phyloP scores from a whole-genome alignment of 352 stramenopile species.

The Pythium pyrilobum region DNA sequence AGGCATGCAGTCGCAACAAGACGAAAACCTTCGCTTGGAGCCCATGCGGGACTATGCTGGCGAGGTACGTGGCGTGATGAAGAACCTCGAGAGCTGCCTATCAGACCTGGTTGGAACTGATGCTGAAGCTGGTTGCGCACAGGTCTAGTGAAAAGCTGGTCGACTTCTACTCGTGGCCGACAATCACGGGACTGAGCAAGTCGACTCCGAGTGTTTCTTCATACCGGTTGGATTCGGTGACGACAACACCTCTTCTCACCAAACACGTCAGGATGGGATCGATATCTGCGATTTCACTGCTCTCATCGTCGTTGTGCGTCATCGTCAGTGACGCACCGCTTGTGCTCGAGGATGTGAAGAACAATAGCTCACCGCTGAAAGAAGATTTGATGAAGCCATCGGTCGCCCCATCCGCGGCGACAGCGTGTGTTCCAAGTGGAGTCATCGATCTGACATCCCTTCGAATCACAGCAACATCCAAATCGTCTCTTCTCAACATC shows the following conservation, averaged over 20 bases:
- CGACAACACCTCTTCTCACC: neutral
- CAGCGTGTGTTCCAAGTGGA: neutral
- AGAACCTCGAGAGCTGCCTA: neutral
- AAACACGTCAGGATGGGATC: slow-evolving; percentile 2
- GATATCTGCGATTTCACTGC: neutral
- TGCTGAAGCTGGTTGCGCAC: neutral
- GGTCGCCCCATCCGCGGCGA: neutral
- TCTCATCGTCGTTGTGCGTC: slow-evolving; percentile 7
- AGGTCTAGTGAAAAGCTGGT: slow-evolving; percentile 1
- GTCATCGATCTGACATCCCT: slow-evolving; percentile 17
- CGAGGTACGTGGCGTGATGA: slow-evolving; percentile 19
- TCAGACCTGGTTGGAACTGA: neutral
- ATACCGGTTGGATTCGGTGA: neutral
- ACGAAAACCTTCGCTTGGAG: slow-evolving; percentile 38
- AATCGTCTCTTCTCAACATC: slow-evolving; percentile 5
- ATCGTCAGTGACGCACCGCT: slow-evolving; percentile 11
- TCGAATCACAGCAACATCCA: slow-evolving; percentile 9
- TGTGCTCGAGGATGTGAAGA: slow-evolving; percentile 7
- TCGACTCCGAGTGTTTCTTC: neutral
- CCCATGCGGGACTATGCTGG: slow-evolving; percentile 33
- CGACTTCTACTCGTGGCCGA: slow-evolving; percentile 6
- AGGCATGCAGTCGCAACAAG: neutral
- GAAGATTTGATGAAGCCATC: too few relatives aligned
- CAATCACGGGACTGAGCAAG: neutral
- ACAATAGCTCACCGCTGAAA: too few relatives aligned